Conservation (phyloP, 306 rosid species). For the Cicer judaicum region DNA sequence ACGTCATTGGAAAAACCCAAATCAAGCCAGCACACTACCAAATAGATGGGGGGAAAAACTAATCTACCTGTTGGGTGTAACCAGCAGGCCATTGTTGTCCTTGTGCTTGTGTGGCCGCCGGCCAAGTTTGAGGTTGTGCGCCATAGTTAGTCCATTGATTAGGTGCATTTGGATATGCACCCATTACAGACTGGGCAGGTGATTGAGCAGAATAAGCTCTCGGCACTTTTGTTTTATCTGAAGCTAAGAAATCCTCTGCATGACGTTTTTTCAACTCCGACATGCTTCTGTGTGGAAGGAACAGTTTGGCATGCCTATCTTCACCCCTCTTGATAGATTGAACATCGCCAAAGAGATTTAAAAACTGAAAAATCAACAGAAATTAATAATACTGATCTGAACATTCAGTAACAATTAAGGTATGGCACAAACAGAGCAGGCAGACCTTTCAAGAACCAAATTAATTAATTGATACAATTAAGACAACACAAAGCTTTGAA, state of each 20-base stretch:
- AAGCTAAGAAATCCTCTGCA: slow-evolving; percentile 87
- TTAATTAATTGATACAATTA: background rate
- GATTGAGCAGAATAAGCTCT: slow-evolving; percentile 79
- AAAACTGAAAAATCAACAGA: slow-evolving; percentile 66
- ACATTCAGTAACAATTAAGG: slow-evolving; percentile 1
- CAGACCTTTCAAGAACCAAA: slow-evolving; percentile 23
- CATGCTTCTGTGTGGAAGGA: slow-evolving; percentile 80
- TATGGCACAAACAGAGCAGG: background rate
- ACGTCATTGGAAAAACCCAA: background rate
- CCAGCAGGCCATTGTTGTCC: slow-evolving; percentile 98
- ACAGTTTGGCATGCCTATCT: slow-evolving; percentile 92
- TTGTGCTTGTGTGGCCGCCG: slow-evolving; percentile 82
- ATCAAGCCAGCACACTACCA: background rate
- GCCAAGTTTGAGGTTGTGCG: slow-evolving; percentile 94
- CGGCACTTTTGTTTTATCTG: slow-evolving; percentile 80
- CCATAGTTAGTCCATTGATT: slow-evolving; percentile 89
- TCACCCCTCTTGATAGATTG: slow-evolving; percentile 87
- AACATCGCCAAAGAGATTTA: slow-evolving; percentile 91
- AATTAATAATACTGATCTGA: slow-evolving; percentile 7
- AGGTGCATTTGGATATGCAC: slow-evolving; percentile 84
- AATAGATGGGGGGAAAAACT: background rate
- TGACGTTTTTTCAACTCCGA: slow-evolving; percentile 93
- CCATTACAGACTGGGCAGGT: slow-evolving; percentile 78
- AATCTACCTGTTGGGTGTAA: slow-evolving; percentile 80
- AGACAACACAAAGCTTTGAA: background rate